Percentiles rank a stretch among this genome's conserved stretches.
Evolutionary conservation across 345 rosid species (phyloP).

Genomic region (Aethionema arabicum): DNA sequence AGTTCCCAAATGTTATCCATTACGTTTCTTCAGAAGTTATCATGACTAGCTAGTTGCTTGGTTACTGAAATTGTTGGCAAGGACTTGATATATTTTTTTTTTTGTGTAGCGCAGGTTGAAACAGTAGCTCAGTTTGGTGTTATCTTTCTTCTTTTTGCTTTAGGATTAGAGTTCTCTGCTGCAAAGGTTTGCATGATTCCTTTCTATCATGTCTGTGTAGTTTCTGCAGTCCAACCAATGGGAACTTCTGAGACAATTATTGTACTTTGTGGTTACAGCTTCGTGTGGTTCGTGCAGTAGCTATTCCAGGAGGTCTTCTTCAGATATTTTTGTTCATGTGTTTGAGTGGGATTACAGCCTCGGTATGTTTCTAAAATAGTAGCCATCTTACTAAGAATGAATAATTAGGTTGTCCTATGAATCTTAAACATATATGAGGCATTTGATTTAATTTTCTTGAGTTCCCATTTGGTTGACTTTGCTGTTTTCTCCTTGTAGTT

Average conservation of each 20-base stretch:
- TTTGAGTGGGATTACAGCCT: constrained; percentile 78
- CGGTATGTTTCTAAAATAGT: constrained; percentile 47
- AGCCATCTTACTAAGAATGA: constrained; percentile 8
- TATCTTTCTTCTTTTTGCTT: constrained; percentile 90
- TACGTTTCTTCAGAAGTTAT: not conserved
- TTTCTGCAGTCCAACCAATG: constrained; percentile 19
- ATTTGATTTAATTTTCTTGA: not conserved
- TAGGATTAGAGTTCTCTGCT: constrained; percentile 86
- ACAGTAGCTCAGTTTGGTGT: constrained; percentile 99
- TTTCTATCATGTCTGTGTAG: constrained; percentile 12
- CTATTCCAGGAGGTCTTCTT: constrained; percentile 85
- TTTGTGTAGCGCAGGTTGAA: constrained; percentile 59
- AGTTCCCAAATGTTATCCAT: constrained; percentile 15
- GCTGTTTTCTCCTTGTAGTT: constrained; percentile 54
- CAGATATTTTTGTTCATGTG: constrained; percentile 91
- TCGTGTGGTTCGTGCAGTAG: constrained; percentile 91
- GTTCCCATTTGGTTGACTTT: constrained; percentile 27
- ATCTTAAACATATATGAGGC: constrained; percentile 1
- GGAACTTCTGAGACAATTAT: constrained; percentile 22
- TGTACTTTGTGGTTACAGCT: constrained; percentile 54
- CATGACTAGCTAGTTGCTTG: not conserved
- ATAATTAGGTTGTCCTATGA: constrained; percentile 4
- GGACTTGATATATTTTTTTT: constrained; percentile 15
- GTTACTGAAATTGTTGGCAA: constrained; percentile 20
- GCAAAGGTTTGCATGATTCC: constrained; percentile 55